A percentile compares a stretch with the other conserved stretches of the same genome.
These are phyloP conservation scores for Pichia eremophila DNA, from an alignment of 805 yeast species.

Conservation along the genomic window DNA sequence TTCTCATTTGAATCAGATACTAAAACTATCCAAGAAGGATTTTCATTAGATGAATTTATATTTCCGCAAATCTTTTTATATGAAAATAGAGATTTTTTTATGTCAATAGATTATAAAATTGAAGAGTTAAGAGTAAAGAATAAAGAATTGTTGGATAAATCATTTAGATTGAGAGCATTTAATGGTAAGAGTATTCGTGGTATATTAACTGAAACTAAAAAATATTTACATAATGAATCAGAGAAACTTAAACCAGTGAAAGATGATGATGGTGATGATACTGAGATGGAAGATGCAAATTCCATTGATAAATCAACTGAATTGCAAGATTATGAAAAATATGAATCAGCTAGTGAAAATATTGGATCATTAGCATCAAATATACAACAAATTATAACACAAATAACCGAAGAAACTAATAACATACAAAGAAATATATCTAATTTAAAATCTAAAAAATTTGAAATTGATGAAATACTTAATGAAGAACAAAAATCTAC, in stretches of 20 bases:
- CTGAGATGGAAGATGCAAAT: background rate
- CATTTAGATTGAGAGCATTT: slow-evolving; percentile 20
- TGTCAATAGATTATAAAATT: slow-evolving; percentile 11
- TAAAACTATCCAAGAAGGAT: slow-evolving; percentile 20
- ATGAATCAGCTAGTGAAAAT: slow-evolving; percentile 7
- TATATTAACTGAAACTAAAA: slow-evolving; percentile 19
- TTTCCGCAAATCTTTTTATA: slow-evolving; percentile 33
- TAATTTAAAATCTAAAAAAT: slow-evolving; percentile 14
- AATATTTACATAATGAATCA: slow-evolving; percentile 12
- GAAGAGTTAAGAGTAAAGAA: background rate
- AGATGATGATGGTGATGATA: background rate
- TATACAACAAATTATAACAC: background rate
- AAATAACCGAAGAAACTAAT: slow-evolving; percentile 11
- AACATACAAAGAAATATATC: slow-evolving; percentile 11
- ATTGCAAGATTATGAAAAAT: background rate
- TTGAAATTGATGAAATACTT: slow-evolving; percentile 21
- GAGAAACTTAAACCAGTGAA: background rate
- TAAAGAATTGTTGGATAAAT: slow-evolving; percentile 5
- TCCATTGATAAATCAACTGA: background rate
- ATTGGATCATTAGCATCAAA: slow-evolving; percentile 1
- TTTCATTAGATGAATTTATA: slow-evolving; percentile 23
- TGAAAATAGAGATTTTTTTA: slow-evolving; percentile 18
- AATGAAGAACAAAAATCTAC: slow-evolving; percentile 11
- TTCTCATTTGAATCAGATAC: slow-evolving; percentile 25
- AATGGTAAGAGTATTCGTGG: slow-evolving; percentile 25